phyloP scores from a whole-genome alignment of 345 rosid species.

The Populus davidiana region DNA sequence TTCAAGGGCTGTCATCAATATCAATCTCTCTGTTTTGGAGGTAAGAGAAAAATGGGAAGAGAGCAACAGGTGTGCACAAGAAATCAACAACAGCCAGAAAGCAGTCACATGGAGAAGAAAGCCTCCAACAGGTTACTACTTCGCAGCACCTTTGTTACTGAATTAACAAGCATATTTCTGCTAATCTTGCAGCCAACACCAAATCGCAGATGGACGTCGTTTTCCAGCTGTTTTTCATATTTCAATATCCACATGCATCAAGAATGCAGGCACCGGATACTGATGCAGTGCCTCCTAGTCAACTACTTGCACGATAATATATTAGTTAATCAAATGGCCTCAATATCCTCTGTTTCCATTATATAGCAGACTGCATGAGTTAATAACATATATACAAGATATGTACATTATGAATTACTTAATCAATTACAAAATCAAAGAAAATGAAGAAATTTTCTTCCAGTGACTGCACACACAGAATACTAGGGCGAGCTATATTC shows the following conservation, averaged over 20 bases:
- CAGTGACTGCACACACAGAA: slow-evolving; percentile 20
- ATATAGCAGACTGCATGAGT: slow-evolving; percentile 15
- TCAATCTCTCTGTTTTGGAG: too few relatives aligned
- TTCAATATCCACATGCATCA: neutral
- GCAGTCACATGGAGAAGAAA: neutral
- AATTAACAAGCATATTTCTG: neutral
- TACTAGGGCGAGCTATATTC: slow-evolving; percentile 18
- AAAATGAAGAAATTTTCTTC: neutral
- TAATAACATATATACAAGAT: slow-evolving; percentile 33
- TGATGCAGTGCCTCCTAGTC: neutral
- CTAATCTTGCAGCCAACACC: neutral
- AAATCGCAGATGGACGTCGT: neutral
- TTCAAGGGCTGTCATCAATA: too few relatives aligned
- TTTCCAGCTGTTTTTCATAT: neutral
- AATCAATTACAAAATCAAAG: slow-evolving; percentile 9
- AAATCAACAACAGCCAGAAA: neutral
- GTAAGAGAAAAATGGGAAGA: neutral
- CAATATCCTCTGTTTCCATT: slow-evolving; percentile 7
- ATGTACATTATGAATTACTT: slow-evolving; percentile 28
- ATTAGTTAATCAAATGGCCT: slow-evolving; percentile 5
- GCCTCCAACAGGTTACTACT: neutral
- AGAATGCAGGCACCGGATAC: neutral
- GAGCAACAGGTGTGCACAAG: neutral
- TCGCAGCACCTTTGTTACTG: neutral
- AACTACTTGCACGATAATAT: neutral